Conservation (phyloP, 495 filamentous ascomycete genomes). For the Penicillium goetzii region DNA sequence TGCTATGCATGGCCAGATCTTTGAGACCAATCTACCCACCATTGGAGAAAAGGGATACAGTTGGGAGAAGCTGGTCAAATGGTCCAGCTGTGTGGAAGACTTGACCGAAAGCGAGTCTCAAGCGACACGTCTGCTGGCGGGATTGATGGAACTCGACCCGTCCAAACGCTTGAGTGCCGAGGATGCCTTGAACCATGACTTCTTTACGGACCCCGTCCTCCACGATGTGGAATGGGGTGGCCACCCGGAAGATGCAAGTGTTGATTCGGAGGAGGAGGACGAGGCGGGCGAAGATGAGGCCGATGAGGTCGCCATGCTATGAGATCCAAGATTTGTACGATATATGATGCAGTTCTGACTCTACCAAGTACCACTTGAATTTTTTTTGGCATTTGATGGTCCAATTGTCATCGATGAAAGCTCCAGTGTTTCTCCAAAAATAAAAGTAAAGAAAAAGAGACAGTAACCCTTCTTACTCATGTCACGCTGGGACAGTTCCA, state of each 20-base stretch:
- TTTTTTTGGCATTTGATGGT: neutral
- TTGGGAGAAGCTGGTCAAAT: constrained; percentile 90
- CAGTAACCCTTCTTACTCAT: neutral
- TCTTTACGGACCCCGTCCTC: constrained; percentile 59
- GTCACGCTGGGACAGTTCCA: neutral
- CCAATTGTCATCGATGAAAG: neutral
- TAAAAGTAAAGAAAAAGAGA: neutral
- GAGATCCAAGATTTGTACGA: constrained; percentile 33
- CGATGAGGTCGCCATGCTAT: constrained; percentile 53
- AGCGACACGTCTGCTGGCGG: constrained; percentile 62
- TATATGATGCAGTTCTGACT: constrained; percentile 30
- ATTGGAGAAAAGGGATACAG: constrained; percentile 82
- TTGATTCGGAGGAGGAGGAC: constrained; percentile 44
- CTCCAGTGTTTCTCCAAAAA: neutral
- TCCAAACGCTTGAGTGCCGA: constrained; percentile 58
- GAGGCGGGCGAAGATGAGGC: constrained; percentile 42
- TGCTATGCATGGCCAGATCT: constrained; percentile 79
- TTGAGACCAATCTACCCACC: constrained; percentile 89
- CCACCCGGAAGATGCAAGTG: constrained; percentile 43
- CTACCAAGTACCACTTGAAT: constrained; percentile 13
- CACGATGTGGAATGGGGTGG: constrained; percentile 55
- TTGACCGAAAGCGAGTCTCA: constrained; percentile 53
- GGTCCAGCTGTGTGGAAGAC: constrained; percentile 68
- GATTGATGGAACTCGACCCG: constrained; percentile 64
- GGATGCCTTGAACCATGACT: constrained; percentile 64